phyloP scores from a whole-genome alignment of 768 basidiomycete species.

The Mycena rosella region DNA sequence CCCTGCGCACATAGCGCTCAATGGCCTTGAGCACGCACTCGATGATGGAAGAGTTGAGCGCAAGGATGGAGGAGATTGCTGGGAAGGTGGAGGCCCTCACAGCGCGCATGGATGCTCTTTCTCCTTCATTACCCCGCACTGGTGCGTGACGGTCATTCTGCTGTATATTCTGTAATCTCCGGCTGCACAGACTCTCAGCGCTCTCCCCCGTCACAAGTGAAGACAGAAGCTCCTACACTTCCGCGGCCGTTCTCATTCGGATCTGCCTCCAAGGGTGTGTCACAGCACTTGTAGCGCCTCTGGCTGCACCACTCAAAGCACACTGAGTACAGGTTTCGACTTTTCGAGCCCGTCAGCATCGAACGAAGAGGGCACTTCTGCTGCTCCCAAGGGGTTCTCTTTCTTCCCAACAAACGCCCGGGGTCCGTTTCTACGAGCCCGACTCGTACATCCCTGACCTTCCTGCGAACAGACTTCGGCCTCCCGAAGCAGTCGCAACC shows the following conservation, averaged over 20 bases:
- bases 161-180: constrained; percentile 9
- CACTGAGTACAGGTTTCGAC: constrained; percentile 4
- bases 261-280: constrained; percentile 4
- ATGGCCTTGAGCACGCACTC: constrained; percentile 13
- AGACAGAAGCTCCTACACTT: constrained; percentile 5
- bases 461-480: too few species aligned
- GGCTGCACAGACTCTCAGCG: constrained; percentile 12
- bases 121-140: constrained; percentile 8
- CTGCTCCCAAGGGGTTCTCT: constrained; percentile 6
- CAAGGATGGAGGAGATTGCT: constrained; percentile 10
- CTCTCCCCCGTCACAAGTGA: constrained; percentile 14
- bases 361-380: constrained; percentile 6
- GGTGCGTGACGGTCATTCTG: constrained; percentile 16
- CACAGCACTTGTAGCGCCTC: constrained; percentile 9
- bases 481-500: too few species aligned
- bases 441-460: too few species aligned
- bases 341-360: constrained; percentile 9
- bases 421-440: too few species aligned
- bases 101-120: constrained; percentile 12
- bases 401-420: too few species aligned
- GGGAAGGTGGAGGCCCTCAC: constrained; percentile 16
- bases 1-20: constrained; percentile 5
- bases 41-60: constrained; percentile 11
- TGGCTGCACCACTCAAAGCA: constrained; percentile 16
- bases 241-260: background rate